A percentile compares a stretch with the other conserved stretches of the same genome.
These are phyloP conservation scores for Gleditsia sinensis DNA, from an alignment of 306 rosid species.

Conservation along the genomic window DNA sequence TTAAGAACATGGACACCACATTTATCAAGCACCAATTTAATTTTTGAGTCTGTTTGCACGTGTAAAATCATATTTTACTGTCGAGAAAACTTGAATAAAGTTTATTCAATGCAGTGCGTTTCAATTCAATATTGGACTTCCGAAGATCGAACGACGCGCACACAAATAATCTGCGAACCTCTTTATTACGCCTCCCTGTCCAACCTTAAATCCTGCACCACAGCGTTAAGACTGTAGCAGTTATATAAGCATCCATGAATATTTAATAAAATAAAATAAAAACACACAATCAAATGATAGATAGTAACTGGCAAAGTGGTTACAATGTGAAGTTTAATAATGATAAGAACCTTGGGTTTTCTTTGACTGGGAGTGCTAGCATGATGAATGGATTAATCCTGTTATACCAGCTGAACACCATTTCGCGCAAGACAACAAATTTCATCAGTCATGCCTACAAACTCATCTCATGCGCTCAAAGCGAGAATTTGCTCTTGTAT, in stretches of 20 bases:
- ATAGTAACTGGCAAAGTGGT: no score
- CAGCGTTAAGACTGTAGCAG: neutral
- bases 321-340: no score
- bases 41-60: neutral
- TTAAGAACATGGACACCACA: conserved; percentile 24
- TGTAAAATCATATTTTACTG: conserved; percentile 26
- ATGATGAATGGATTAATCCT: neutral
- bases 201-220: neutral
- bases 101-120: neutral
- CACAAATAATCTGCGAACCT: no score
- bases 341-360: no score
- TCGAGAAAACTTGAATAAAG: neutral
- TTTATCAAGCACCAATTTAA: neutral
- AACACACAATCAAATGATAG: no score
- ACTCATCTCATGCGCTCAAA: neutral
- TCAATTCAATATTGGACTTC: neutral
- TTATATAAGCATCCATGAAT: neutral
- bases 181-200: no score
- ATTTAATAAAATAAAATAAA: no score
- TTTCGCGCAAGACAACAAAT: neutral
- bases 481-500: neutral
- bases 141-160: neutral
- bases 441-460: neutral
- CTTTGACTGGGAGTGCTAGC: neutral
- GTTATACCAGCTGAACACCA: neutral